These are phyloP conservation scores for Crataegus laevigata DNA, from an alignment of 306 rosid genomes.

Conservation along the genomic window DNA sequence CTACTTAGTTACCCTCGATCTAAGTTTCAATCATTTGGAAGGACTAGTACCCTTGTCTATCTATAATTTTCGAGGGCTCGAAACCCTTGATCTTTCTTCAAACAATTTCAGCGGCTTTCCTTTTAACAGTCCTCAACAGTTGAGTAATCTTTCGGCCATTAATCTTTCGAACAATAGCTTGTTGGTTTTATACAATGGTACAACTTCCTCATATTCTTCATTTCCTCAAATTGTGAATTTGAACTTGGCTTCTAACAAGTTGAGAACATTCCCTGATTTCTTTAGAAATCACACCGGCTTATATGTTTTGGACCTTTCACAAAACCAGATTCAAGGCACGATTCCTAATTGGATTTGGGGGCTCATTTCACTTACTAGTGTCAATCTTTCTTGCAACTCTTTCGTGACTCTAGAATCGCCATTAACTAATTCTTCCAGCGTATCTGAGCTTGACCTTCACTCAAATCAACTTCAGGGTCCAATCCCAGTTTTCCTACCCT, in stretches of 20 bases:
- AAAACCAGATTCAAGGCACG: conserved; percentile 27
- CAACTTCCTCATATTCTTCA: too few relatives aligned
- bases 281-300: too few relatives aligned
- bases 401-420: conserved; percentile 13
- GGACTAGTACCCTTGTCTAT: conserved; percentile 27
- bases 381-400: conserved; percentile 40
- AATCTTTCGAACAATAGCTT: too few relatives aligned
- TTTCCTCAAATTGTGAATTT: too few relatives aligned
- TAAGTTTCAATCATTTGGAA: conserved; percentile 33
- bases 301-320: conserved; percentile 35
- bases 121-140: neutral
- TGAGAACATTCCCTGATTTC: too few relatives aligned
- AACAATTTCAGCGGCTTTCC: conserved; percentile 13
- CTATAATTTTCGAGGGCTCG: conserved; percentile 1
- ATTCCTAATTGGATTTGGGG: conserved; percentile 51
- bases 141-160: neutral
- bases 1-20: conserved; percentile 18
- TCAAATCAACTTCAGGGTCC: conserved; percentile 21
- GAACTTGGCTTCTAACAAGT: too few relatives aligned
- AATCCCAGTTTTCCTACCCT: neutral
- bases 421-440: neutral
- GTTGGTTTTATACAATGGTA: too few relatives aligned
- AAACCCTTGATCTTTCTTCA: neutral
- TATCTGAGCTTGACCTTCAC: conserved; percentile 28
- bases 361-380: too few relatives aligned